Evolutionary conservation across 352 stramenopile species (phyloP), one percentile per base, ranked within the genome.

Genomic region (Pythium grandisporangium): DNA sequence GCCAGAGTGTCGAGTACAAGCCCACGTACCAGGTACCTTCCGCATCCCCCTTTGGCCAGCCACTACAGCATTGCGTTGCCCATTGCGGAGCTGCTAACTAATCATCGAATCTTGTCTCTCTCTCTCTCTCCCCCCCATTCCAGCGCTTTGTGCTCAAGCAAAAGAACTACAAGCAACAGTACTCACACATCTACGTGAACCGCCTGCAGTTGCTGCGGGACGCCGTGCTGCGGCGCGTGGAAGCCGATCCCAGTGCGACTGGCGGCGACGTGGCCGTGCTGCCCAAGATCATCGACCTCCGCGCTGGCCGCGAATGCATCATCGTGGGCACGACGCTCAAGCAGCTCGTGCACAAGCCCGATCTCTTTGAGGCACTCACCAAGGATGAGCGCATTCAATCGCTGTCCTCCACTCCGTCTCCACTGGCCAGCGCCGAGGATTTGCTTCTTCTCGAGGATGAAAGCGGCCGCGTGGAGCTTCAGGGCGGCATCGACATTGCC

Each of bases 171-270:
- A 67, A 59, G 12, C 80, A 90, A 55, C 86, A 96, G 57, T 96
- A 88, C 62, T 92, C 75, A 46, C 82, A 95, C 61, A 83, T 96
- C 27, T 96, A 96, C 61, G 70, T 90, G 46, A 88, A 65, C 49
- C 78, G 85, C 2, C 50, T 95, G 48, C 55, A 66, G 42, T 53
- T 63, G 47, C 70, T 96, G 35, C 81, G 83, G 21, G 64, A 79
- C 21, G 47, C 66, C 3, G 62, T 95, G 24, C 48, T 58, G 22
- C 52, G 53, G 2, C 61, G 66, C 25, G 63, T 87, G 12, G 22
- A 22, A 23, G 11, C 36, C 14, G 58, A 77, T 21, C 60, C 70
- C 24, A n/a, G 11, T 21, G 32, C 34, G 5, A 53, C 42, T 3
- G 27, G 20, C 14, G 53, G 27, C 2, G 30, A 19, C 5, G 59